Evolutionary conservation across 2,329 filamentous ascomycete genomes (phyloP).

Genomic region (Fusarium cyanostomum): DNA sequence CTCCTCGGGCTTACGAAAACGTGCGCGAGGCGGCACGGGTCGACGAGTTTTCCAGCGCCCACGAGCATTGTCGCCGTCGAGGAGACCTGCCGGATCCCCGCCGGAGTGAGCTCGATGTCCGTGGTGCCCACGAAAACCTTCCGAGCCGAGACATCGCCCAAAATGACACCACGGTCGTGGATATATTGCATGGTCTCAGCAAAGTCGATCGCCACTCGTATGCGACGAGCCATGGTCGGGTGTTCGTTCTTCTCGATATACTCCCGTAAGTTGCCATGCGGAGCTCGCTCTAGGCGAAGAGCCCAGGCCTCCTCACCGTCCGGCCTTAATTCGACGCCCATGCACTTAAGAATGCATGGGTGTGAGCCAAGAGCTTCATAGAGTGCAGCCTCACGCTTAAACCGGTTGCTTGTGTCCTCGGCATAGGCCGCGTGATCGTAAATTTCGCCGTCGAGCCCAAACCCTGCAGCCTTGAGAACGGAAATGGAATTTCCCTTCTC

Average conservation of each 20-base stretch:
- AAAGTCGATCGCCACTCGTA: neutral
- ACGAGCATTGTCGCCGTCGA: constrained; percentile 51
- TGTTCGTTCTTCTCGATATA: neutral
- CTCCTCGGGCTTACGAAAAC: constrained; percentile 61
- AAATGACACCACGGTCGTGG: neutral
- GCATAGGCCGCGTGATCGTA: constrained; percentile 6
- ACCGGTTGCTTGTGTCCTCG: neutral
- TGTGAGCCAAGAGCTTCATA: constrained; percentile 3
- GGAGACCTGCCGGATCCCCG: constrained; percentile 7
- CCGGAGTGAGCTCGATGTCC: constrained; percentile 10
- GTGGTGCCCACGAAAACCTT: constrained; percentile 11
- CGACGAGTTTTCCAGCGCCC: constrained; percentile 60
- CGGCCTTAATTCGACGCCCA: too few relatives aligned
- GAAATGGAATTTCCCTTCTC: neutral
- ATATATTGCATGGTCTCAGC: neutral
- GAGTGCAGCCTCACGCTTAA: constrained; percentile 6
- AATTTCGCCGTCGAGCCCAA: constrained; percentile 8
- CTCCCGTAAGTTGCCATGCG: constrained; percentile 2
- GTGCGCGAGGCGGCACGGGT: constrained; percentile 57
- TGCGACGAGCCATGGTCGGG: neutral
- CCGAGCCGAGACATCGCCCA: constrained; percentile 4
- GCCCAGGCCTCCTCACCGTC: constrained; percentile 10
- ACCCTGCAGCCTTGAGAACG: neutral
- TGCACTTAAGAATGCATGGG: neutral
- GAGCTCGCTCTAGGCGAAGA: constrained; percentile 6